Percentiles rank a stretch among this genome's conserved stretches.
Evolutionary conservation across 1,139 yeast genomes (phyloP).

Genomic region (Suhomyces bolitotheri): DNA sequence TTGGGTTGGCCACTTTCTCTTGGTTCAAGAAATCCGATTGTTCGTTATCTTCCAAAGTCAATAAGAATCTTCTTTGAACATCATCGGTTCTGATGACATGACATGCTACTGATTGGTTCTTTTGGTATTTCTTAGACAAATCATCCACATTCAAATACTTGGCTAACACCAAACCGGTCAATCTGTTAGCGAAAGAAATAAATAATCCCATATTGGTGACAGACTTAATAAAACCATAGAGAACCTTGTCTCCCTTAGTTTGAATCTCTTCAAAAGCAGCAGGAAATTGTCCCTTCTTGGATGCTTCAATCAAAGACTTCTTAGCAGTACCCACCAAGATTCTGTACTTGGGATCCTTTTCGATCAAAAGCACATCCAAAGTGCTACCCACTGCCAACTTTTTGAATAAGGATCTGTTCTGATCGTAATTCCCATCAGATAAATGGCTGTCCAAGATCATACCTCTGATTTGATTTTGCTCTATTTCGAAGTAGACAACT

Average conservation of each 20-base stretch:
- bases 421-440: constrained; percentile 73
- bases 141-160: constrained; percentile 66
- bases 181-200: constrained; percentile 75
- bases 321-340: constrained; percentile 66
- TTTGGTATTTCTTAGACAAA: constrained; percentile 56
- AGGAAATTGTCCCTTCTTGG: constrained; percentile 58
- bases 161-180: constrained; percentile 83
- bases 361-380: constrained; percentile 63
- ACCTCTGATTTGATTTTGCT: constrained; percentile 61
- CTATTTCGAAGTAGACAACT: constrained; percentile 64
- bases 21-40: constrained; percentile 26
- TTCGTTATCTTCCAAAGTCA: constrained; percentile 50
- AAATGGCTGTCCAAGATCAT: constrained; percentile 74
- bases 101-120: constrained; percentile 68
- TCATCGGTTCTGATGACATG: constrained; percentile 64
- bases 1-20: constrained; percentile 49
- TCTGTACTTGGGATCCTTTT: constrained; percentile 62
- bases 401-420: constrained; percentile 63
- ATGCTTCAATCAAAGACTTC: constrained; percentile 65
- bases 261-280: constrained; percentile 57
- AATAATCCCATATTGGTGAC: constrained; percentile 79
- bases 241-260: constrained; percentile 39
- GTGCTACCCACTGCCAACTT: constrained; percentile 59
- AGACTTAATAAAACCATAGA: constrained; percentile 77
- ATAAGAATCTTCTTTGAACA: constrained; percentile 67